Evolutionary conservation across 2,329 filamentous ascomycete genomes (phyloP).

Genomic region (Ceratocystis papillata): DNA sequence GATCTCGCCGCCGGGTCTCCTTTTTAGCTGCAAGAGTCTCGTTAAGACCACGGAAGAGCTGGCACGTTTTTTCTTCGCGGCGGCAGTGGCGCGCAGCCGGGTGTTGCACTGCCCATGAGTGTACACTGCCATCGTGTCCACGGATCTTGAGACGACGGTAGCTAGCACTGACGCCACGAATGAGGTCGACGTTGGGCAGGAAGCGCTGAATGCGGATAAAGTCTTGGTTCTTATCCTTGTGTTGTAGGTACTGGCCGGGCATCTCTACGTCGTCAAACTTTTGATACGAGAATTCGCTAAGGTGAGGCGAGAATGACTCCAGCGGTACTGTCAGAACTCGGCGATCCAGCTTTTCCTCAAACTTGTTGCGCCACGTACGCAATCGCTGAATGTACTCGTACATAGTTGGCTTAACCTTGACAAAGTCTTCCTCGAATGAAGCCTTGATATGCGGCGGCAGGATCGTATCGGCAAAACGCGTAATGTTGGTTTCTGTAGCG

Average conservation of each 20-base stretch:
- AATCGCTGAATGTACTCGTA: conserved; percentile 97
- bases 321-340: conserved; percentile 62
- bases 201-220: conserved; percentile 97
- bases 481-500: conserved; percentile 92
- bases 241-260: conserved; percentile 89
- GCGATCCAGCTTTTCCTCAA: conserved; percentile 92
- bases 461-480: conserved; percentile 90
- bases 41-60: conserved; percentile 96
- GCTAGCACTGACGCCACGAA: conserved; percentile 80
- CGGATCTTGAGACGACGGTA: conserved; percentile 91
- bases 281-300: conserved; percentile 93
- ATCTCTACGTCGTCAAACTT: conserved; percentile 99
- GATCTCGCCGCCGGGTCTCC: conserved; percentile 81
- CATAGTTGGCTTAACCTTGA: conserved; percentile 90
- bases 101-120: conserved; percentile 92
- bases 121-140: conserved; percentile 93
- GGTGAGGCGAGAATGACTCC: conserved; percentile 76
- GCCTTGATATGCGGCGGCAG: conserved; percentile 88
- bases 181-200: conserved; percentile 84
- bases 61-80: conserved; percentile 85
- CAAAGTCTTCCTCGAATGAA: conserved; percentile 96
- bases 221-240: conserved; percentile 98
- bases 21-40: conserved; percentile 84
- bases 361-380: conserved; percentile 90
- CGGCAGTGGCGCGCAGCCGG: conserved; percentile 85